Evolutionary conservation across 2,329 filamentous ascomycete species (phyloP), one percentile per base, ranked within the genome.

Genomic region (Cadophora sp.): DNA sequence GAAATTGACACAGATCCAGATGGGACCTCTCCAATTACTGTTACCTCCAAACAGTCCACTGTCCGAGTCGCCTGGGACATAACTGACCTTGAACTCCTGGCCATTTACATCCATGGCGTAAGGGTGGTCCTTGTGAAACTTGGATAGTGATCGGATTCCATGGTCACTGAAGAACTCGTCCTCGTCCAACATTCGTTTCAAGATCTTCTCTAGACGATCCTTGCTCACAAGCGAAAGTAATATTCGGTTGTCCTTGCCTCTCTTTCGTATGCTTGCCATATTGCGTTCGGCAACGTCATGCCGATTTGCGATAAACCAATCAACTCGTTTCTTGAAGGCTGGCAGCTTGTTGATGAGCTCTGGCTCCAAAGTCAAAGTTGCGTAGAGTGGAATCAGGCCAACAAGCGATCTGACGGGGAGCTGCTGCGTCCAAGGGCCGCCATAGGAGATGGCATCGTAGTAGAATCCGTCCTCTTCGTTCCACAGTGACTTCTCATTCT

Each of bases 391-490:
- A 71, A 98, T 98, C 66, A 98, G 83, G 13, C 96, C 95, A 62
- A 98, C 95, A 8, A 98, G 87, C 18, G 95, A 98, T 66, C 94
- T 87, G 62, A 98, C 93, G 0, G 93, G 94, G 76, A 98, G 87
- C 79, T 97, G 94, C 76, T 97, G 93, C 62, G 92, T 92, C 90
- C 91, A 97, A 8, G 94, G 94, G 9, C 94, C 94, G 59, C 95
- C 95, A 88, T 93, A 98, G 1, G 94, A 96, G 71, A 98, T 98
- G 30, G 95, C 95, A 81, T 98, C 95, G 77, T 98, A 98, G 84
- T 98, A 98, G 84, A 98, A 98, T 65, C 93, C 94, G 79, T 98
- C 95, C 70, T 97, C 87, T 33, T 97, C 94, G 76, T 97, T 98
- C 95, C 95, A 98, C 8, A 98, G 82, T 41, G 94, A 97, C 76